Percentiles rank a stretch among this genome's conserved stretches.
Evolutionary conservation across 2,329 filamentous ascomycete genomes (phyloP).

Genomic region (Fonsecaea pugnacius): DNA sequence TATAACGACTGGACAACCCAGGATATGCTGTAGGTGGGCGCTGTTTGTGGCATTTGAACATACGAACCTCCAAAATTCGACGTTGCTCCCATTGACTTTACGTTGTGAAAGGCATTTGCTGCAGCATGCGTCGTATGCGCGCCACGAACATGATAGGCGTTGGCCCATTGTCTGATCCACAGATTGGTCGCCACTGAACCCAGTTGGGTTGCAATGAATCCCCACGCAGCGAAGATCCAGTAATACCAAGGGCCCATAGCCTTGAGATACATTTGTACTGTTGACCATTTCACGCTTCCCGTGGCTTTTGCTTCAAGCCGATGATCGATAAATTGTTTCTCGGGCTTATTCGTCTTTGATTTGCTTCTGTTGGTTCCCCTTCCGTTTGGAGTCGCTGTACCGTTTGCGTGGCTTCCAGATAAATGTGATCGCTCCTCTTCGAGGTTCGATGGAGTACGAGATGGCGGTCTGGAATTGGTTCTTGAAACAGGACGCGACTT

Average conservation of each 20-base stretch:
- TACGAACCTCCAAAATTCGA: conserved; percentile 22
- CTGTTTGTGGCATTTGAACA: conserved; percentile 26
- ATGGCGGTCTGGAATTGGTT: conserved; percentile 72
- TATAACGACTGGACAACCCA: conserved; percentile 34
- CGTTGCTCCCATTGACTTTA: background rate
- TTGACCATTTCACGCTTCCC: conserved; percentile 84
- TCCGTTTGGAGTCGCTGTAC: conserved; percentile 40
- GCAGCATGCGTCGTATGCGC: conserved; percentile 28
- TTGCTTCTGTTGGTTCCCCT: conserved; percentile 40
- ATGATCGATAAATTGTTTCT: conserved; percentile 46
- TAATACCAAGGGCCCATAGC: conserved; percentile 98
- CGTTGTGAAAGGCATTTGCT: conserved; percentile 25
- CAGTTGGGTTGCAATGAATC: conserved; percentile 82
- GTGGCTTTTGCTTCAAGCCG: conserved; percentile 77
- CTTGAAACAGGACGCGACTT: conserved; percentile 74
- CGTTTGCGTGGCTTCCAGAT: conserved; percentile 51
- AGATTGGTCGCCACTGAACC: conserved; percentile 85
- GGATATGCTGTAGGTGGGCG: background rate
- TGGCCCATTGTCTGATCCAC: conserved; percentile 95
- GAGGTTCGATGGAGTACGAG: conserved; percentile 75
- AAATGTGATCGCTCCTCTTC: conserved; percentile 65
- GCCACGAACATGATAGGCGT: conserved; percentile 68
- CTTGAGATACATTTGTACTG: conserved; percentile 80
- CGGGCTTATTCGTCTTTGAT: conserved; percentile 48
- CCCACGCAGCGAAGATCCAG: conserved; percentile 75